Evolutionary conservation across 805 yeast species (phyloP).

Genomic region (Tetrapisispora arboricola): DNA sequence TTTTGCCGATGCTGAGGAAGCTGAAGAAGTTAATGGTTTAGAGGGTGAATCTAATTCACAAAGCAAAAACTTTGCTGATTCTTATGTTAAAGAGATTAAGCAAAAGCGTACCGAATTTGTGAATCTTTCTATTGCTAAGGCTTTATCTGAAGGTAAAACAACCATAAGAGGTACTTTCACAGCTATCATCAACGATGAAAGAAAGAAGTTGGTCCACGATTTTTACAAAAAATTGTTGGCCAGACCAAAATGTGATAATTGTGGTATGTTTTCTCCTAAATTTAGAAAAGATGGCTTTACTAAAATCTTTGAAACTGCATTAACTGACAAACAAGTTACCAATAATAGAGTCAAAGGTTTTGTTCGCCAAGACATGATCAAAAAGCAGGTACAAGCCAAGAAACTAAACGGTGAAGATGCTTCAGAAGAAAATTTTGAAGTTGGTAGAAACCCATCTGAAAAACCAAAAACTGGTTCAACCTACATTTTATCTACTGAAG

Average conservation of each 20-base stretch:
- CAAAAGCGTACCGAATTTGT: conserved; percentile 62
- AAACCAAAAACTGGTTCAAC: conserved; percentile 66
- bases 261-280: conserved; percentile 90
- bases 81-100: conserved; percentile 39
- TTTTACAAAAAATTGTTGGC: conserved; percentile 63
- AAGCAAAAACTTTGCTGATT: conserved; percentile 27
- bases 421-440: conserved; percentile 27
- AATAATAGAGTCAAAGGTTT: conserved; percentile 79
- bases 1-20: conserved; percentile 36
- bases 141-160: conserved; percentile 67
- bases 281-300: conserved; percentile 92
- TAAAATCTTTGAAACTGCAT: conserved; percentile 81
- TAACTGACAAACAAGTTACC: conserved; percentile 69
- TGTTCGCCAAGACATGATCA: conserved; percentile 60
- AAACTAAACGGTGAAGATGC: conserved; percentile 22
- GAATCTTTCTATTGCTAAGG: conserved; percentile 55
- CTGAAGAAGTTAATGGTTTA: conserved; percentile 26
- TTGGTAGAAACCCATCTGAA: conserved; percentile 37
- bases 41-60: conserved; percentile 14
- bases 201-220: conserved; percentile 63
- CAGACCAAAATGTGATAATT: conserved; percentile 87
- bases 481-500: conserved; percentile 80
- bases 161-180: conserved; percentile 61
- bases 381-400: conserved; percentile 26
- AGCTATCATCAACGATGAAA: conserved; percentile 77